Base-by-base conservation (phyloP, 1,284 basidiomycete genomes). In the Puccinia horiana region DNA sequence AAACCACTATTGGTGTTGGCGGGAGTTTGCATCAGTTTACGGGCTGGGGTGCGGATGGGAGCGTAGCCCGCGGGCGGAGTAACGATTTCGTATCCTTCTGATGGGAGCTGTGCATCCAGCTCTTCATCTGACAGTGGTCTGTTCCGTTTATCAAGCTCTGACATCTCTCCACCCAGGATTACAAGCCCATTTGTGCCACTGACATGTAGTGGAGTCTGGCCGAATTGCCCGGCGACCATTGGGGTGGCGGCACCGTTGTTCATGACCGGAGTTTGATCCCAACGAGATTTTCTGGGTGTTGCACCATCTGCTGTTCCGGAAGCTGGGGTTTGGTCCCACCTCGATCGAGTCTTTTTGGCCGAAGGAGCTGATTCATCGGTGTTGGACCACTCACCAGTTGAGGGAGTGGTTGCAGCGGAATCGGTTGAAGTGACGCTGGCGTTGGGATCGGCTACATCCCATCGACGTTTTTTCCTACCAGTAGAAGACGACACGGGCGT, bases 111-210 rank as follows among this genome's bases (percentile, higher is more conserved):
- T 44, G 92, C 91, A 85, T 99, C 92, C 77, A 99, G 91, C 88
- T 99, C 97, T 86, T 98, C 96, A 87, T 99, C 96, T 6, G 94
- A 92, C 76, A 99, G 92, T 85, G 93, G 95, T 23, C 95, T 91
- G 86, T 98, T 98, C 86, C 97, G 93, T 86, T 95, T 95, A 88
- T 98, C 95, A 85, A 79, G 56, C 82, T 82, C 76, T 83, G 82
- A 85, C 84, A 84, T 82, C 56, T 83, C 85, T 23, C 83, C 82
- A 44, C 84, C 83, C 0, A 86, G 84, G 79, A 85, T 83, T 32
- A 84, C 84, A 63, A 84, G 84, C 61, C 83, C 85, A 65, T 81
- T 81, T 12, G 84, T 82, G 52, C 85, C 83, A 61, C 84, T 74
- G 54, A 58, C 37, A 63, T 67, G 42, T 54, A 82, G 84, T 20